Evolutionary conservation across 1,139 yeast genomes (phyloP).

Genomic region (Hyphopichia fennica): DNA sequence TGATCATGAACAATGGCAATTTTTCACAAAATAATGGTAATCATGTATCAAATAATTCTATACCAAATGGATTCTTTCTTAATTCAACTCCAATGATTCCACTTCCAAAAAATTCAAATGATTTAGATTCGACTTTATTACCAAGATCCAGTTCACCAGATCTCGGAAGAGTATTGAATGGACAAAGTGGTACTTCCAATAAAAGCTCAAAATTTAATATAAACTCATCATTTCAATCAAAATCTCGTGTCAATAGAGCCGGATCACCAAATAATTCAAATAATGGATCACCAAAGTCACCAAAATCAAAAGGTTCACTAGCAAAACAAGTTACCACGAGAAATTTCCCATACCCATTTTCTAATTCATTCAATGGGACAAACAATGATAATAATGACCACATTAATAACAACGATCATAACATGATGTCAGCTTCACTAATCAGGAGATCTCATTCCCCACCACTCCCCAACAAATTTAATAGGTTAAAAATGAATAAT

Average conservation of each 20-base stretch:
- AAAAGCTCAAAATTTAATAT: not conserved
- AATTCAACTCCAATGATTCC: conserved; percentile 3
- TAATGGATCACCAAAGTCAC: not conserved
- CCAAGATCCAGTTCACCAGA: conserved; percentile 21
- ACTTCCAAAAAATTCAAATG: conserved; percentile 2
- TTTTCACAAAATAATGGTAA: not conserved
- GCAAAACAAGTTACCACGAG: not conserved
- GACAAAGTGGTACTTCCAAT: not conserved
- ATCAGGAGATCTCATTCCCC: conserved; percentile 32
- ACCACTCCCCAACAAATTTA: conserved; percentile 30
- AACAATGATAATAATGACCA: not conserved
- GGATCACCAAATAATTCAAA: not conserved
- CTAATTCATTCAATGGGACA: not conserved
- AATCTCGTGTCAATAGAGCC: not conserved
- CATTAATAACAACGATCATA: not conserved
- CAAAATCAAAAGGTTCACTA: not conserved
- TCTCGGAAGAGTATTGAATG: conserved; percentile 5
- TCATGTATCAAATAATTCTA: not conserved
- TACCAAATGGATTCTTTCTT: not conserved
- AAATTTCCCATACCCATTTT: not conserved
- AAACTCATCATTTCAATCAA: not conserved
- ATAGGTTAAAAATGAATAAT: conserved; percentile 5
- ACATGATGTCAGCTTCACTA: conserved; percentile 7
- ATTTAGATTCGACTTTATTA: conserved; percentile 9
- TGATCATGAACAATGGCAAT: not conserved